Base-by-base conservation (phyloP, 1,284 basidiomycete genomes). In the Blastosporella zonata region DNA sequence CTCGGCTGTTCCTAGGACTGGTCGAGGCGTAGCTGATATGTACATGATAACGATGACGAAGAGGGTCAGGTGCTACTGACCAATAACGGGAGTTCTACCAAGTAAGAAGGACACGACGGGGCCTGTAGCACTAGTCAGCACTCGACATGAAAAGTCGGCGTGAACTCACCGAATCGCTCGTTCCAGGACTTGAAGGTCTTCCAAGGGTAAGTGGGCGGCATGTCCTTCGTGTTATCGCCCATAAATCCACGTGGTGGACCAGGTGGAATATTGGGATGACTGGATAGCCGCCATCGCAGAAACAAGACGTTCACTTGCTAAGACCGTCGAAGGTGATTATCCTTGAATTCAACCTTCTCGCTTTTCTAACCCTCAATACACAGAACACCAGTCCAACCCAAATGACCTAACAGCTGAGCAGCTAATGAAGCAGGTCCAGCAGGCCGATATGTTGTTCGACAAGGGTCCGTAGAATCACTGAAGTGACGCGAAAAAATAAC, bases 281-380 rank as follows among this genome's bases (percentile, higher is more conserved):
- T 13, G 7, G 40, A 39, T 25, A 25, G 29, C 15, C 31, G 4
- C n/a, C n/a, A 40, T 13, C 38, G 15, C 7, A 47, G n/a, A 35
- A 34, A 41, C 6, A 47, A 25, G 10, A 21, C 31, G 4, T 13
- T 68, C 73, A n/a, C 66, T 88, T 43, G 74, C 80, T 37, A 81
- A 78, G 55, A 71, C 71, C 52, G 77, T 85, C 29, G 80, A 81
- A 70, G 83, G 87, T 81, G 46, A 46, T 67, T 61, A 10, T 20
- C 9, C 29, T n/a, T 35, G 23, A 23, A 22, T n/a, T 20, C 34
- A n/a, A 17, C 17, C 20, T 33, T 8, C 23, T 40, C 18, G 2
- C 72, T 21, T 55, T 37, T 28, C 37, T 49, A 34, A 89, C 91
- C 78, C 75, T 69, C 88, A 90, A 96, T 0, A 84, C 35, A 15